phyloP scores from a whole-genome alignment of 2,329 filamentous ascomycete genomes.

The Botryotinia narcissicola region DNA sequence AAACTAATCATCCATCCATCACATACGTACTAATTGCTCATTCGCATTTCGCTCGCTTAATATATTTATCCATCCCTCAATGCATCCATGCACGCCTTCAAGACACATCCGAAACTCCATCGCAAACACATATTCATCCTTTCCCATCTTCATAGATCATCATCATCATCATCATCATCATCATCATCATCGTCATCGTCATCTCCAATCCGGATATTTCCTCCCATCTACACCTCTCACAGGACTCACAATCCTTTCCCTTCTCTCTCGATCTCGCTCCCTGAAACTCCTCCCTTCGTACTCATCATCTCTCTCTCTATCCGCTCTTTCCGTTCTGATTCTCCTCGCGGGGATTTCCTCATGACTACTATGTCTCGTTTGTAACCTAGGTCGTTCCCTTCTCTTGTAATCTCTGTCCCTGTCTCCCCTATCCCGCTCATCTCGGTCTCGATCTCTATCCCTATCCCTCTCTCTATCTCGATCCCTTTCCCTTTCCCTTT shows the following conservation, averaged over 20 bases:
- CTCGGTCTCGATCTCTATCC: constrained; percentile 25
- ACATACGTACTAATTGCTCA: neutral
- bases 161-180: neutral
- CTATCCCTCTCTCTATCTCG: constrained; percentile 19
- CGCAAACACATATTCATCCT: neutral
- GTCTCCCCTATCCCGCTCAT: constrained; percentile 21
- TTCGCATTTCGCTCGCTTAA: neutral
- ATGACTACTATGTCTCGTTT: constrained; percentile 15
- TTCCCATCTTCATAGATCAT: neutral
- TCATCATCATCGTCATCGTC: neutral
- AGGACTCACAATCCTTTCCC: constrained; percentile 28
- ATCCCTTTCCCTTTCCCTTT: constrained; percentile 5
- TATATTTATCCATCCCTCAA: neutral
- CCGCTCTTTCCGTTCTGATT: constrained; percentile 24
- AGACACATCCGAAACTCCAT: neutral
- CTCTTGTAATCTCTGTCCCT: constrained; percentile 19
- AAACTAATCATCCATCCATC: neutral
- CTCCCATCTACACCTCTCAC: constrained; percentile 36
- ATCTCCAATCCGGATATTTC: constrained; percentile 29
- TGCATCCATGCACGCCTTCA: neutral
- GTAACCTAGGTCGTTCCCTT: constrained; percentile 2
- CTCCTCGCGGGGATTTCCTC: constrained; percentile 13
- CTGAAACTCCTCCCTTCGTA: constrained; percentile 22
- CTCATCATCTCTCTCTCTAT: constrained; percentile 21
- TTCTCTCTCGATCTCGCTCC: constrained; percentile 28